Base-by-base conservation (phyloP, 805 yeast species). In the Ogataea haglerorum region DNA sequence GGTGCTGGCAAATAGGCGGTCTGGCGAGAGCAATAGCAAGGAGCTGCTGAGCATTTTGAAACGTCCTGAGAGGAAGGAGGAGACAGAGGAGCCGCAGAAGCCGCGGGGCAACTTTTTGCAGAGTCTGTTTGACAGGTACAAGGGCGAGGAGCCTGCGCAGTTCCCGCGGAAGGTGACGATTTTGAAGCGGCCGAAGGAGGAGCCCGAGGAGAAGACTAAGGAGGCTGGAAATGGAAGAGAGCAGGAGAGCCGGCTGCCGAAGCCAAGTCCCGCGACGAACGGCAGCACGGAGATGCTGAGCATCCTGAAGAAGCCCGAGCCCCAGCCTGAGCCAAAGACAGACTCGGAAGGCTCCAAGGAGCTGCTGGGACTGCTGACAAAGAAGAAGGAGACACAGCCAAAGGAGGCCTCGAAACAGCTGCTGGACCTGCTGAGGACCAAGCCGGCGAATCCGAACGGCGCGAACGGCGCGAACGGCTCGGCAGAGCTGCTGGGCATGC, bases 11-110 rank as follows among this genome's bases (percentile, higher is more conserved):
- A 51, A 52, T 38, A 49, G 49, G 24, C 56, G 58, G 34, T 55
- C 65, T n/a, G 60, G 57, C 28, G 60, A 54, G 38, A 49, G 63
- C 1, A 55, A 64, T 36, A 56, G 65, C 39, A 60, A 57, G 34
- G 60, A 63, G 42, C 36, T 65, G 22, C 42, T 65, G 38, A 54
- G 60, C 31, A 49, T 63, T 19, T 40, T 59, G 28, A 58, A 53
- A 13, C 17, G 30, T 6, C 43, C 47, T 1, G 40, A 31, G 24
- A 21, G 15, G 16, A 39, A 27, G 12, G 30, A 21, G 30, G 39
- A 16, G 18, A 18, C 36, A 17, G 30, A 42, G n/a, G 10, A 17
- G 3, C 16, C 22, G 16, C 38, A 45, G 15, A n/a, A 29, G 13
- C 36, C 48, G 16, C 44, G 46, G 13, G 40, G 43, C 5, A 43